phyloP scores from a whole-genome alignment of 805 yeast species.

The Candida oleophila region DNA sequence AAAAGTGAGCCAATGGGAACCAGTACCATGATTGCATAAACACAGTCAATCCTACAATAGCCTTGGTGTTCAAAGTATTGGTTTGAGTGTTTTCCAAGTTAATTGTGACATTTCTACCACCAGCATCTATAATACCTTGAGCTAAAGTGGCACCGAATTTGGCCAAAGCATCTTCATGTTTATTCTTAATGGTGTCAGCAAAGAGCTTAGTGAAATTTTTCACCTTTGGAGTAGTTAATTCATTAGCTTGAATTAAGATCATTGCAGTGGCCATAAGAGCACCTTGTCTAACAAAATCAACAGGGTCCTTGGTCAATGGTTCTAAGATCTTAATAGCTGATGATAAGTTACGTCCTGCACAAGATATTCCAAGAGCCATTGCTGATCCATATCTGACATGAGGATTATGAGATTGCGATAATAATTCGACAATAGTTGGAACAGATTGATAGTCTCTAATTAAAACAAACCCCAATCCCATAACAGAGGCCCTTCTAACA shows the following conservation, averaged over 20 bases:
- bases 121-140: slow-evolving; percentile 97
- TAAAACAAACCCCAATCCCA: slow-evolving; percentile 85
- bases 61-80: slow-evolving; percentile 84
- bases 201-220: slow-evolving; percentile 71
- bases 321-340: slow-evolving; percentile 90
- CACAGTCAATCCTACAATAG: slow-evolving; percentile 87
- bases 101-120: slow-evolving; percentile 96
- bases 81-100: slow-evolving; percentile 85
- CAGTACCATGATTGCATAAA: slow-evolving; percentile 97
- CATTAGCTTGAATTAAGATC: slow-evolving; percentile 87
- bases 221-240: slow-evolving; percentile 76
- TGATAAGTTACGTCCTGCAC: slow-evolving; percentile 89
- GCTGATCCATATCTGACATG: slow-evolving; percentile 99
- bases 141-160: slow-evolving; percentile 96
- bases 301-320: slow-evolving; percentile 90
- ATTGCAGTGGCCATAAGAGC: slow-evolving; percentile 89
- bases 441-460: slow-evolving; percentile 89
- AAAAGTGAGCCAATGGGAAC: slow-evolving; percentile 95
- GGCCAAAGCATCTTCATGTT: slow-evolving; percentile 95
- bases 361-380: slow-evolving; percentile 92
- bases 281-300: slow-evolving; percentile 97
- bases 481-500: slow-evolving; percentile 94
- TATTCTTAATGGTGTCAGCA: slow-evolving; percentile 74
- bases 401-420: slow-evolving; percentile 94
- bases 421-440: slow-evolving; percentile 89